Percentiles rank a stretch among this genome's conserved stretches.
Evolutionary conservation across 345 rosid genomes (phyloP).

Genomic region (Psidium guajava): DNA sequence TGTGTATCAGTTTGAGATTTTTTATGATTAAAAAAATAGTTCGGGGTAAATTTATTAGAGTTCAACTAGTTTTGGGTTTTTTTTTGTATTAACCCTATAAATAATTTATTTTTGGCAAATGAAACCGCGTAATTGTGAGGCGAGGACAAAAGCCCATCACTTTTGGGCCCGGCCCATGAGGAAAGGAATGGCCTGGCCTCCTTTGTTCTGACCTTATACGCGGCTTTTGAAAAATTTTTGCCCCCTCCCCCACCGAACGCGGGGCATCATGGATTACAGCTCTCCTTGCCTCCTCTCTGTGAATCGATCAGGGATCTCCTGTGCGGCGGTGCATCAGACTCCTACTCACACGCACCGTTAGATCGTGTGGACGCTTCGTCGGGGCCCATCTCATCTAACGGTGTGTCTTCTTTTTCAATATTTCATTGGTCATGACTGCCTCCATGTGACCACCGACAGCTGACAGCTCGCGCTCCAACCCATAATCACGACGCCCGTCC

Average conservation of each 20-base stretch:
- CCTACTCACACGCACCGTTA: rapidly evolving
- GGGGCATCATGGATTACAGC: not conserved
- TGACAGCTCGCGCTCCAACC: constrained; percentile 17
- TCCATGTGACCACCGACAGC: constrained; percentile 42
- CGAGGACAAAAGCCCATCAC: not conserved
- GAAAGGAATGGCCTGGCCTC: not conserved
- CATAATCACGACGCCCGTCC: not conserved
- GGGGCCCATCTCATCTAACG: not conserved
- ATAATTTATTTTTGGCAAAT: not conserved
- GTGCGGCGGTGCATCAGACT: not conserved
- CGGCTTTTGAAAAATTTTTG: not conserved
- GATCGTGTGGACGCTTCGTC: not conserved
- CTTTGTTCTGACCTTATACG: not conserved
- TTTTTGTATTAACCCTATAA: too few relatives aligned
- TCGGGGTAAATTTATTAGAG: too few relatives aligned
- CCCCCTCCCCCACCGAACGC: not conserved
- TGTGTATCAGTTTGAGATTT: too few relatives aligned
- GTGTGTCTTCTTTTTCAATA: too few relatives aligned
- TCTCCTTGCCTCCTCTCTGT: not conserved
- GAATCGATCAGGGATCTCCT: not conserved
- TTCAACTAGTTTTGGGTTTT: too few relatives aligned
- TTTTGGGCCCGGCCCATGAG: not conserved
- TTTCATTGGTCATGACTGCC: not conserved
- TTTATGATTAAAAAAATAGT: too few relatives aligned
- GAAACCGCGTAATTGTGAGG: not conserved